Conservation (phyloP, 176 grass and related monocot genomes). For the Luzula sylvatica region DNA sequence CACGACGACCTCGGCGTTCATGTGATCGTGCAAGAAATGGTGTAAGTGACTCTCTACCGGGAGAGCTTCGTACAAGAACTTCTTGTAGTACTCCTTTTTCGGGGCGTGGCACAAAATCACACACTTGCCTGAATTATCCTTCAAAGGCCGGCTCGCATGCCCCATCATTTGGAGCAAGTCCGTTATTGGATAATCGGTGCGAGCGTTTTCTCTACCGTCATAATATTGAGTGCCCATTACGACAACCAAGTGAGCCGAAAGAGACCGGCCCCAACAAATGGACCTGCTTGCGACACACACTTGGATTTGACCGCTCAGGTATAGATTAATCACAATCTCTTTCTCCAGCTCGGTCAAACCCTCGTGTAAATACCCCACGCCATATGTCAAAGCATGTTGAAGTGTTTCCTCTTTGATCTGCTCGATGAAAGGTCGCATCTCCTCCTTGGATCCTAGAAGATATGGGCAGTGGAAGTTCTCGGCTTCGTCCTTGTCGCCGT, state of each 20-base stretch:
- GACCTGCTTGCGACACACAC: conserved; percentile 66
- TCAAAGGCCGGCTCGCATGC: conserved; percentile 70
- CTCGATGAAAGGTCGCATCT: conserved; percentile 62
- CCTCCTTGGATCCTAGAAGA: conserved; percentile 48
- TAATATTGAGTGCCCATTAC: conserved; percentile 90
- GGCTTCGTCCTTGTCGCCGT: conserved; percentile 24
- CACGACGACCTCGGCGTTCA: conserved; percentile 76
- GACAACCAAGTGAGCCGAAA: conserved; percentile 72
- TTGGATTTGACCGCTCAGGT: conserved; percentile 71
- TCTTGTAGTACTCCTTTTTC: conserved; percentile 81
- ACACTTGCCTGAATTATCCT: conserved; percentile 80
- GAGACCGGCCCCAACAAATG: conserved; percentile 67
- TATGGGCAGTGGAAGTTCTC: conserved; percentile 14
- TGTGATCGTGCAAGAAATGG: conserved; percentile 76
- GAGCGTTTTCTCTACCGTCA: conserved; percentile 67
- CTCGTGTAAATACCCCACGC: conserved; percentile 83
- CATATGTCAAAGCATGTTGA: conserved; percentile 37
- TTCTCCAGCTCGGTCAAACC: conserved; percentile 64
- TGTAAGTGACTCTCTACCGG: conserved; percentile 76
- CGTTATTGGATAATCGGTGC: conserved; percentile 78
- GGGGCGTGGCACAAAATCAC: conserved; percentile 82
- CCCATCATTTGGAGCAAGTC: conserved; percentile 89
- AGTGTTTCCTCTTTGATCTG: conserved; percentile 48
- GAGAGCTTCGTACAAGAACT: conserved; percentile 70
- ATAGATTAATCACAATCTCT: conserved; percentile 59